phyloP scores from a whole-genome alignment of 768 basidiomycete genomes.

The Russula foetens region DNA sequence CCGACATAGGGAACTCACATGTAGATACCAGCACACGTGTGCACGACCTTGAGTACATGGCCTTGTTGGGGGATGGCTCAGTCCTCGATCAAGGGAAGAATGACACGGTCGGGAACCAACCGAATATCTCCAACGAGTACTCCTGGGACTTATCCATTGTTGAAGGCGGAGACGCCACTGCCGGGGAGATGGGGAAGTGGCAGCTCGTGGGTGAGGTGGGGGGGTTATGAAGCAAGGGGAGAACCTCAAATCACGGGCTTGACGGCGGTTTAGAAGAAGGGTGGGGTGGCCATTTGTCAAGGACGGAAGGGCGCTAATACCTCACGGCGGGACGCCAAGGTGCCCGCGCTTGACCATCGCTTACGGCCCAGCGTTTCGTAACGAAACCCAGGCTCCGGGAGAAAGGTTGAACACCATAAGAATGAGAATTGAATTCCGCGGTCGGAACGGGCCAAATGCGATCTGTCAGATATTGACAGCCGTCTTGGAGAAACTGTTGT shows the following conservation, averaged over 20 bases:
- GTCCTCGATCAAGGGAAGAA: not conserved
- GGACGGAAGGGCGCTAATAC: no score
- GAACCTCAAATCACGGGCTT: not conserved
- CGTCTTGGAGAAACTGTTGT: no score
- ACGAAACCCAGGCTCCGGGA: no score
- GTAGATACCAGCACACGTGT: slow-evolving; percentile 11
- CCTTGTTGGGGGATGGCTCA: not conserved
- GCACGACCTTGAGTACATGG: slow-evolving; percentile 1
- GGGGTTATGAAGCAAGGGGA: not conserved
- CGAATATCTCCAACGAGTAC: not conserved
- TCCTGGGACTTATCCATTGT: not conserved
- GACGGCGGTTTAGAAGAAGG: not conserved
- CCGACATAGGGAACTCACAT: not conserved
- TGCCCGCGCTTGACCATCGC: no score
- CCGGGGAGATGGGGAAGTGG: not conserved
- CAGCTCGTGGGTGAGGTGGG: not conserved
- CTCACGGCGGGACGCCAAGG: no score
- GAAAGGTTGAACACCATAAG: no score
- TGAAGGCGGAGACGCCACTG: not conserved
- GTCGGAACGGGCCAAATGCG: no score
- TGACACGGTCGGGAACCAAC: not conserved
- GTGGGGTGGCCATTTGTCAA: no score
- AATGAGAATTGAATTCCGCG: no score
- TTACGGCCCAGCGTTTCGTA: no score
- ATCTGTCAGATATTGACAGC: no score